phyloP scores from a whole-genome alignment of 768 basidiomycete genomes.

The Rhodocollybia butyracea region DNA sequence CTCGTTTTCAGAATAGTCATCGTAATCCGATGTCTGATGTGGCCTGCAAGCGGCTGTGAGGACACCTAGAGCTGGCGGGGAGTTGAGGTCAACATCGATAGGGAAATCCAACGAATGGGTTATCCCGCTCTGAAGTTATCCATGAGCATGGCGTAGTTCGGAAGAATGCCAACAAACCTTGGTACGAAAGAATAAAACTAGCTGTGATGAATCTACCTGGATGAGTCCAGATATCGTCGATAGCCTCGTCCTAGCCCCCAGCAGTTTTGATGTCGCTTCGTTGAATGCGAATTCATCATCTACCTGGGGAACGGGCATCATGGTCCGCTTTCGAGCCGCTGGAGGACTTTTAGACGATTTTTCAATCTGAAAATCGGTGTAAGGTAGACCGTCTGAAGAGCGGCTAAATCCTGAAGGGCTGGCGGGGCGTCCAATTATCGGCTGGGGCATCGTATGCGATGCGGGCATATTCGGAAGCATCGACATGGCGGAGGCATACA shows the following conservation, averaged over 20 bases:
- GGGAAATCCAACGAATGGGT: constrained; percentile 82
- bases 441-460: not conserved
- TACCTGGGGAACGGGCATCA: constrained; percentile 28
- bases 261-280: constrained; percentile 50
- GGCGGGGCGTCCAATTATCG: constrained; percentile 15
- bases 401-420: constrained; percentile 21
- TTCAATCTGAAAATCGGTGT: constrained; percentile 67
- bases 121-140: constrained; percentile 56
- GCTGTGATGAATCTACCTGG: constrained; percentile 61
- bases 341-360: constrained; percentile 30
- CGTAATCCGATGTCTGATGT: constrained; percentile 51
- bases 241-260: constrained; percentile 57
- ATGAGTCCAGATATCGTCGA: constrained; percentile 68
- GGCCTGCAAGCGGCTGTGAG: constrained; percentile 73
- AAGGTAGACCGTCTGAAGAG: constrained; percentile 25
- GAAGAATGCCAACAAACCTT: constrained; percentile 43
- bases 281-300: constrained; percentile 53
- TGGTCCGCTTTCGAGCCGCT: constrained; percentile 30
- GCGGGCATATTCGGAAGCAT: constrained; percentile 1
- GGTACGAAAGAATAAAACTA: constrained; percentile 76
- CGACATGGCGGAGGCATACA: constrained; percentile 4
- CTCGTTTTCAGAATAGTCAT: constrained; percentile 56
- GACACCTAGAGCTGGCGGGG: constrained; percentile 76
- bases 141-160: not conserved
- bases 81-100: constrained; percentile 69